Percentiles rank a stretch among this genome's conserved stretches.
These are phyloP conservation scores for Kwoniella sp. DNA, from an alignment of 768 basidiomycete species.

Conservation along the genomic window DNA sequence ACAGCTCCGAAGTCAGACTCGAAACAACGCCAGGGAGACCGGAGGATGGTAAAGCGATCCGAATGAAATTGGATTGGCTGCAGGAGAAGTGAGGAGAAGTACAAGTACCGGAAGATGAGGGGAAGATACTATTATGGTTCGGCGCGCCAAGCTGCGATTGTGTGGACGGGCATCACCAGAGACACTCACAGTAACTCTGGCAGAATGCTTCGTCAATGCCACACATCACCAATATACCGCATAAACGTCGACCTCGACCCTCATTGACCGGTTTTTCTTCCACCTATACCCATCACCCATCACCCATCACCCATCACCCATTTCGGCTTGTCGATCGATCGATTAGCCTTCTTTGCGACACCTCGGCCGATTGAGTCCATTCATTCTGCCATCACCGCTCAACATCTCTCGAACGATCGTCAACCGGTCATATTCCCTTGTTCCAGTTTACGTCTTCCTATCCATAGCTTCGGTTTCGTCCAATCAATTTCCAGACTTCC, in stretches of 20 bases:
- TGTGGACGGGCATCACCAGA: background rate
- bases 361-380: background rate
- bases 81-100: background rate
- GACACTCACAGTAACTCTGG: background rate
- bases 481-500: background rate
- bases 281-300: background rate
- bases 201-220: background rate
- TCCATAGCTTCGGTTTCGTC: constrained; percentile 8
- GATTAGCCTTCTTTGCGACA: background rate
- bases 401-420: background rate
- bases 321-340: background rate
- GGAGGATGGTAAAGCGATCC: constrained; percentile 19
- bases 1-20: constrained; percentile 48
- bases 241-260: background rate
- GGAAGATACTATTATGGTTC: constrained; percentile 18
- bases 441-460: background rate
- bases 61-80: background rate
- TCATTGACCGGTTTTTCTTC: background rate
- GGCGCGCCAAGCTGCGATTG: constrained; percentile 17
- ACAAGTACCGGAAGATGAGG: background rate
- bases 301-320: background rate
- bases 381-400: background rate
- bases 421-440: constrained; percentile 1
- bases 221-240: background rate
- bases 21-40: constrained; percentile 35